Evolutionary conservation across 169 alveolate genomes (phyloP), one percentile per base, ranked within the genome.

Genomic region (Plasmodium coatneyi): DNA sequence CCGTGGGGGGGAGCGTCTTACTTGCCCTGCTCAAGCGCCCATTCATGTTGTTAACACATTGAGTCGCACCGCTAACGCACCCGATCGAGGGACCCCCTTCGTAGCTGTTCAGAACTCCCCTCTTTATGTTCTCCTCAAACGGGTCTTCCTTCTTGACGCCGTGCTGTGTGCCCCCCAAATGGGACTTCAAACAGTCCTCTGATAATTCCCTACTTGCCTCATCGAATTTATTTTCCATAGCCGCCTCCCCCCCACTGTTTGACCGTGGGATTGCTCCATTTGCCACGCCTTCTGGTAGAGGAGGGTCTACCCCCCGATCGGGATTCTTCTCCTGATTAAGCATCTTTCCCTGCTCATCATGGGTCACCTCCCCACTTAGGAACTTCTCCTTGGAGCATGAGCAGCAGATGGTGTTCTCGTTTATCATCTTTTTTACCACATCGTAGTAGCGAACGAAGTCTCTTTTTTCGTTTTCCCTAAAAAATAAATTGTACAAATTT

Each of bases 401-500:
- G 36, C 94, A 89, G 25, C 94, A 89, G 14, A 89, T 60, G 0
- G 82, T 78, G 30, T 89, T 89, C 12, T 89, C 90, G 7, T 34
- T 54, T 89, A 89, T 60, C 94, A 89, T 79, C 32, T 79, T 89
- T 14, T 60, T 78, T 16, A 89, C 39, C 12, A 49, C 79, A 9
- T 54, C 34, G 54, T 79, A 89, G 52, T 36, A 89, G n/a, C 72
- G 80, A 5, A 39, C 83, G 49, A 79, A 89, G n/a, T 79, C 89
- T 56, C 82, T 32, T 34, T 79, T 89, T 79, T 89, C 89, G 19
- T 79, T 79, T 60, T 89, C 66, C 81, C 79, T 89, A 89, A 79
- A 89, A 78, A 89, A 79, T 80, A 89, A 54, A 7, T 79, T 89
- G 71, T 89, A 89, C 52, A 89, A 79, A 49, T 89, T 89, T 79